A percentile compares a stretch with the other conserved stretches of the same genome.
Evolutionary conservation across 2,329 filamentous ascomycete genomes (phyloP).

Genomic region (Fusarium longipes): DNA sequence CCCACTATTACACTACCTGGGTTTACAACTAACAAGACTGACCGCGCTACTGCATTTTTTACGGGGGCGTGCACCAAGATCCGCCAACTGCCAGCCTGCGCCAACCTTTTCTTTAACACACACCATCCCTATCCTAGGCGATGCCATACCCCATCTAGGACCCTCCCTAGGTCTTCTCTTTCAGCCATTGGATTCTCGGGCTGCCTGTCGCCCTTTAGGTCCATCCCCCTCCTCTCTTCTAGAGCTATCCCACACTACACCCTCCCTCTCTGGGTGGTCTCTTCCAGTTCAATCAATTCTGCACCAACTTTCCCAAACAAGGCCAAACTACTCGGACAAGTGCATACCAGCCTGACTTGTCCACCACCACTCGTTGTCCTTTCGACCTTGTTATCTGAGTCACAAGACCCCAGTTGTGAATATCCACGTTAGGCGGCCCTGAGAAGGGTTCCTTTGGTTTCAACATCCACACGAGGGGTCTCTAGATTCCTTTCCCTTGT

Average conservation of each 20-base stretch:
- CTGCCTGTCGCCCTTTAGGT: constrained; percentile 29
- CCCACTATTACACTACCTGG: no score
- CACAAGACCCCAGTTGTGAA: constrained; percentile 39
- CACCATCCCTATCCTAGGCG: constrained; percentile 35
- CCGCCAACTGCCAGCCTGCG: constrained; percentile 23
- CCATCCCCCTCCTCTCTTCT: constrained; percentile 26
- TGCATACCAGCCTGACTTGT: constrained; percentile 47
- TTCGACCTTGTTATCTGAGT: constrained; percentile 44
- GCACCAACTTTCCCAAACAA: constrained; percentile 42
- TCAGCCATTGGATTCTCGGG: constrained; percentile 36
- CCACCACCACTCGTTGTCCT: constrained; percentile 44
- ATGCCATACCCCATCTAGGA: background rate
- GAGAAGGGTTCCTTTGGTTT: constrained; percentile 39
- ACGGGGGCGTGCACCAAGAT: constrained; percentile 22
- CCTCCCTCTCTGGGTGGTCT: constrained; percentile 35
- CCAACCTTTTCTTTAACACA: constrained; percentile 31
- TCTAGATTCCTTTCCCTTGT: constrained; percentile 17
- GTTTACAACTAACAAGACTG: background rate
- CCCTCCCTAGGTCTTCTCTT: constrained; percentile 33
- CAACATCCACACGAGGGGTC: constrained; percentile 41
- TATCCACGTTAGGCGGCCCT: constrained; percentile 46
- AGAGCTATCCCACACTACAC: constrained; percentile 33
- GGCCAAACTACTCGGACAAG: constrained; percentile 26
- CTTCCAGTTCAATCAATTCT: constrained; percentile 15
- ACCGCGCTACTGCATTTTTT: constrained; percentile 20